Conservation (phyloP, 768 basidiomycete species). For the Lactarius evosmus region DNA sequence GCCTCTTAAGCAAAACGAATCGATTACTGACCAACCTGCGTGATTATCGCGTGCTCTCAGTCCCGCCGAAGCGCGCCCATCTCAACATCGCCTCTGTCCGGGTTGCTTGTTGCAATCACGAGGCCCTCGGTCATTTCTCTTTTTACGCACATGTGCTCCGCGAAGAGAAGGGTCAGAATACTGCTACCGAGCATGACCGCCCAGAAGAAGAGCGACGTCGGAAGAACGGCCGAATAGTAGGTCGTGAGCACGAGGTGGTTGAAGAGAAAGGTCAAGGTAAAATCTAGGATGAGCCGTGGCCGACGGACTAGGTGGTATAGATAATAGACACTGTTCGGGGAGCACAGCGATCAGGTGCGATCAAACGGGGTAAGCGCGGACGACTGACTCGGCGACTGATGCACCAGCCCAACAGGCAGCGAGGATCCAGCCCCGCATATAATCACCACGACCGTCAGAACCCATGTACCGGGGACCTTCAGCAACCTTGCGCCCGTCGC, state of each 20-base stretch:
- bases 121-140: conserved; percentile 89
- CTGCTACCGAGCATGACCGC: conserved; percentile 67
- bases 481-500: conserved; percentile 73
- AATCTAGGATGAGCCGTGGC: conserved; percentile 94
- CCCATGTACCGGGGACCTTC: conserved; percentile 48
- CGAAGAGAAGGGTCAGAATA: conserved; percentile 68
- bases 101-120: conserved; percentile 44
- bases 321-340: conserved; percentile 58
- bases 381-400: conserved; percentile 78
- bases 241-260: conserved; percentile 92
- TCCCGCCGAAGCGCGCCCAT: conserved; percentile 46
- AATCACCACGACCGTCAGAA: conserved; percentile 73
- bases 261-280: conserved; percentile 85
- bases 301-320: conserved; percentile 85
- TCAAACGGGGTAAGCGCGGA: conserved; percentile 7
- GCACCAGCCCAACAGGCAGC: conserved; percentile 83
- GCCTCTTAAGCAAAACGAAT: background rate
- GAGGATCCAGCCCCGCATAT: conserved; percentile 86
- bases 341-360: conserved; percentile 13
- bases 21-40: conserved; percentile 13
- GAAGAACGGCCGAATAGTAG: conserved; percentile 80
- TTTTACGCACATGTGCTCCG: conserved; percentile 89
- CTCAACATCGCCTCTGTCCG: conserved; percentile 54
- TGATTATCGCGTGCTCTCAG: conserved; percentile 37
- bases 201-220: conserved; percentile 95